Conservation (phyloP, 164 flowering plant genomes). For the Stephania cephalantha region DNA sequence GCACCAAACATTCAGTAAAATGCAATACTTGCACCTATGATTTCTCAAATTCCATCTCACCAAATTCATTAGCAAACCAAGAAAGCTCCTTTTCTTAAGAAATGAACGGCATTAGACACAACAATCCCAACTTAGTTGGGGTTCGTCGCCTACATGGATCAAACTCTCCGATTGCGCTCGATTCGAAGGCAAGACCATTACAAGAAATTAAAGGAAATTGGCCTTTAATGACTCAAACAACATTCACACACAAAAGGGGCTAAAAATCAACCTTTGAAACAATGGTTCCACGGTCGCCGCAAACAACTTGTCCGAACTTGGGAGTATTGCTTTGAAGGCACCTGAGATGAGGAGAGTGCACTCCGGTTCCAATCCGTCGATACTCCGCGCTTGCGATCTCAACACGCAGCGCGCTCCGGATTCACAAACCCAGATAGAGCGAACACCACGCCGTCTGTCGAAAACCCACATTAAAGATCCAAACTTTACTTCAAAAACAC, state of each 20-base stretch:
- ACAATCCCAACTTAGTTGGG: too few species aligned
- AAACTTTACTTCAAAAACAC: neutral
- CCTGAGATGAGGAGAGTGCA: slow-evolving; percentile 90
- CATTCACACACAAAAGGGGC: neutral
- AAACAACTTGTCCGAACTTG: slow-evolving; percentile 85
- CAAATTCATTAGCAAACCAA: too few species aligned
- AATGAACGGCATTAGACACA: too few species aligned
- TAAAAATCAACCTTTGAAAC: slow-evolving; percentile 58
- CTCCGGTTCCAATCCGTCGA: slow-evolving; percentile 70
- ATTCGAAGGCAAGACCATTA: neutral
- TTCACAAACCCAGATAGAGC: slow-evolving; percentile 92
- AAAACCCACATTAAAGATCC: slow-evolving; percentile 8
- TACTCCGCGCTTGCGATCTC: slow-evolving; percentile 78
- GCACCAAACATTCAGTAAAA: too few species aligned
- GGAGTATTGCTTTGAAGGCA: slow-evolving; percentile 91
- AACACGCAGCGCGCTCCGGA: slow-evolving; percentile 72
- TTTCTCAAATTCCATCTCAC: too few species aligned
- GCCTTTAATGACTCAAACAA: too few species aligned
- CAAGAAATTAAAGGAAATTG: too few species aligned
- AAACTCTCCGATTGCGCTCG: too few species aligned
- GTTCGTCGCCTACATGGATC: too few species aligned
- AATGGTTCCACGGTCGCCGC: slow-evolving; percentile 78
- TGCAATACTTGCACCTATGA: too few species aligned
- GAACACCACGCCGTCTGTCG: slow-evolving; percentile 85
- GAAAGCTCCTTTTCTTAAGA: too few species aligned